Evolutionary conservation across 139 green algal species (phyloP).

Genomic region (Micractinium sp.): DNA sequence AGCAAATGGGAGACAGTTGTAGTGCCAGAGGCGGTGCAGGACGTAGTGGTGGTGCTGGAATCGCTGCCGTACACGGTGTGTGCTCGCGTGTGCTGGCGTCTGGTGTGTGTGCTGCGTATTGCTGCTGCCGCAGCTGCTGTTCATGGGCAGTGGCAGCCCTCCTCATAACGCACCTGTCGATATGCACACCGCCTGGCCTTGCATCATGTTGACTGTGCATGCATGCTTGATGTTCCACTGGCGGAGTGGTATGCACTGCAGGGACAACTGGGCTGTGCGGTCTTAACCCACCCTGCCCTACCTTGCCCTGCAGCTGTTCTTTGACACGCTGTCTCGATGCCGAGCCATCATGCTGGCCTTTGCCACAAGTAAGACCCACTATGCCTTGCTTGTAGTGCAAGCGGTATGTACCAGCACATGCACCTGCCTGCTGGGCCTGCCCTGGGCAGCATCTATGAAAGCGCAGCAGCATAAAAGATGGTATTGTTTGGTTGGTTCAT

Average conservation of each 20-base stretch:
- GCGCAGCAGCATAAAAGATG: neutral
- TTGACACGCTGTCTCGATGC: conserved; percentile 31
- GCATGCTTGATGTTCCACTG: no score
- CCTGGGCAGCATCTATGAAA: no score
- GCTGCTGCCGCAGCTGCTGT: neutral
- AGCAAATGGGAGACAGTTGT: conserved; percentile 16
- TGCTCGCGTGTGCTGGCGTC: neutral
- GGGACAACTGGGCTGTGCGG: no score
- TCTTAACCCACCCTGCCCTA: neutral
- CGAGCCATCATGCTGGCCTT: conserved; percentile 31
- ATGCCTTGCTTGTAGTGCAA: neutral
- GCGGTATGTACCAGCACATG: neutral
- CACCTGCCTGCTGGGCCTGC: neutral
- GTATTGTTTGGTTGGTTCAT: neutral
- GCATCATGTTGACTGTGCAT: no score
- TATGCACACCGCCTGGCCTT: no score
- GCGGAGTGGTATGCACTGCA: no score
- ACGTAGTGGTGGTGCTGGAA: conserved; percentile 28
- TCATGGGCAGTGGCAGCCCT: neutral
- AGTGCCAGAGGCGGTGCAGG: neutral
- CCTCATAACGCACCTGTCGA: no score
- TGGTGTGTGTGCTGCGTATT: neutral
- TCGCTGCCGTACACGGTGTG: conserved; percentile 24
- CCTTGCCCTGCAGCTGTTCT: conserved; percentile 7
- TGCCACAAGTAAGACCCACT: neutral